Evolutionary conservation across 2,329 filamentous ascomycete genomes (phyloP).

Genomic region (Colletotrichum liriopes): DNA sequence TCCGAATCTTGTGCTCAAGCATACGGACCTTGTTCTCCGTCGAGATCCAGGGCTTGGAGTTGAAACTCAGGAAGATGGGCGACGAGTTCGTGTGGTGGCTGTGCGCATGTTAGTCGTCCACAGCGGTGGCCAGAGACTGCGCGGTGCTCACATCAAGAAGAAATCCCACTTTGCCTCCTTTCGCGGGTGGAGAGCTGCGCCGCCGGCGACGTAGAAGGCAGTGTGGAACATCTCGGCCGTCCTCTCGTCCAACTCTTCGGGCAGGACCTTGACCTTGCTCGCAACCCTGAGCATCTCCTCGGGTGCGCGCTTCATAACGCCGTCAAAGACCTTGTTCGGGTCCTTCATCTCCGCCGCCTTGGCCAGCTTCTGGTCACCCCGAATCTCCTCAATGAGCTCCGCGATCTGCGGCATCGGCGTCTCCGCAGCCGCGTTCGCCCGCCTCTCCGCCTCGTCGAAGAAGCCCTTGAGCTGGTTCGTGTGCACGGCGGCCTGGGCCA

Average conservation of each 20-base stretch:
- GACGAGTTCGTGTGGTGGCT: constrained; percentile 83
- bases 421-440: constrained; percentile 52
- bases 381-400: constrained; percentile 74
- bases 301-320: constrained; percentile 74
- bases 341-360: constrained; percentile 66
- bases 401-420: constrained; percentile 62
- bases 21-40: constrained; percentile 75
- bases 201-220: constrained; percentile 63
- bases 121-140: neutral
- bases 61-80: constrained; percentile 82
- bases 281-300: constrained; percentile 76
- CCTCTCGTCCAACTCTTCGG: constrained; percentile 70
- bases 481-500: constrained; percentile 85
- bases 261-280: constrained; percentile 69
- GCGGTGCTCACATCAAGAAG: constrained; percentile 71
- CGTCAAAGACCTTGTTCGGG: constrained; percentile 77
- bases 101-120: constrained; percentile 25
- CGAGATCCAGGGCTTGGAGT: constrained; percentile 73
- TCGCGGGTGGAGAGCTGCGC: constrained; percentile 73
- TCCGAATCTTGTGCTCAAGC: constrained; percentile 85
- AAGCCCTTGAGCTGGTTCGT: constrained; percentile 68
- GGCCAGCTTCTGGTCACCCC: constrained; percentile 69
- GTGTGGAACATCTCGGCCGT: constrained; percentile 79
- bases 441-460: constrained; percentile 68
- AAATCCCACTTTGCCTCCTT: constrained; percentile 86